Evolutionary conservation across 441 rosid species (phyloP), one percentile per base, ranked within the genome.

Genomic region (Geranium incanum): DNA sequence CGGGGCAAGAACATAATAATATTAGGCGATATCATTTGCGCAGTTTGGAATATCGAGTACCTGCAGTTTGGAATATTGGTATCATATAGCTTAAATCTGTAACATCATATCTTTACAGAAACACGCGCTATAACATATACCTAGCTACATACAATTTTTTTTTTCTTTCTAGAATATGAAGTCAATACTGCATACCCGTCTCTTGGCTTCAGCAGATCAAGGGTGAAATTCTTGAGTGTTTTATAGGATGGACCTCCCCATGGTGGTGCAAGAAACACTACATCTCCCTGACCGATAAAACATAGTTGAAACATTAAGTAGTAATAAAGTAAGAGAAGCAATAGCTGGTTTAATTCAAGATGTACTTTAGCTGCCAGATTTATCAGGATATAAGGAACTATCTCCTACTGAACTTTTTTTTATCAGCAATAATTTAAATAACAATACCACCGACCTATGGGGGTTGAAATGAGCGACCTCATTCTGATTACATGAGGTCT

Each of bases 221-320:
- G 70, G 67, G 67, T 79, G 59, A 68, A 85, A 69, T 68, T 79
- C 77, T 69, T 75, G 38, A 75, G 45, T 67, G 68, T 59, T 68
- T 41, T 83, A 70, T 83, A 85, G 41, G 76, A 77, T n/a, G 88
- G 85, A 48, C 84, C 84, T 66, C 88, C 85, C 86, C 85, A 85
- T 15, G 86, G 86, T 12, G 86, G 86, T 11, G 88, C 62, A 15
- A 85, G 78, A 73, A 77, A 85, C 66, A 79, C 70, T 2, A 83
- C 71, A 65, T 82, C 83, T 23, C 82, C 86, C 82, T 81, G 33
- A 55, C 0, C 59, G 43, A 63, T 19, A 36, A 19, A 19, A 48
- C 39, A 36, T 11, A 15, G 15, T n/a, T 5, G 4, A 13, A 52
- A 52, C 60, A 52, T 45, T 45, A 0, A 39, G 43, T 39, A 39